phyloP scores from a whole-genome alignment of 768 basidiomycete species.

The Termitomyces sp. region DNA sequence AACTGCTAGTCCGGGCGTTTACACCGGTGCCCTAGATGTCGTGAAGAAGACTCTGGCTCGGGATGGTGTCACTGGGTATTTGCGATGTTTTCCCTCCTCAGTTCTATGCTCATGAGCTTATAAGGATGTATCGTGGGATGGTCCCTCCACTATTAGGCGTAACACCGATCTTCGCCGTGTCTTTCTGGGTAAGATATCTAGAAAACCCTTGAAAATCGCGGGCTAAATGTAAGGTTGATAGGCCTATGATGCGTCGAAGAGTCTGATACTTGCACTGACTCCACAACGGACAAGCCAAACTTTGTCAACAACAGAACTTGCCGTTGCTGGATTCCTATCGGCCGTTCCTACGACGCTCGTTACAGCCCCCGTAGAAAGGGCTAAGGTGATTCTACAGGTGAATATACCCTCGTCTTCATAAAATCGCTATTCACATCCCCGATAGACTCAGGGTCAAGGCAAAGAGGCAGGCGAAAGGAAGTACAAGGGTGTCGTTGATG shows the following conservation, averaged over 20 bases:
- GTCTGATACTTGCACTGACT: constrained; percentile 73
- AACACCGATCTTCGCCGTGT: constrained; percentile 96
- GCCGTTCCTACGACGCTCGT: constrained; percentile 89
- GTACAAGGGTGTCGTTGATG: constrained; percentile 92
- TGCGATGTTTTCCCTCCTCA: neutral
- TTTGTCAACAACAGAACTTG: constrained; percentile 77
- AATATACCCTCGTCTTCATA: constrained; percentile 8
- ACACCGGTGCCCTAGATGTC: constrained; percentile 91
- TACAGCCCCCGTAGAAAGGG: constrained; percentile 94
- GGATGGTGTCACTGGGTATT: constrained; percentile 86
- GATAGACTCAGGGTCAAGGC: constrained; percentile 87
- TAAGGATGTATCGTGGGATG: constrained; percentile 86
- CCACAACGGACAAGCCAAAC: constrained; percentile 65
- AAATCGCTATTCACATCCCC: constrained; percentile 8
- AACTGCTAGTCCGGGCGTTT: constrained; percentile 84
- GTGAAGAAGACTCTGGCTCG: constrained; percentile 87
- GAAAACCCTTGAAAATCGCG: neutral
- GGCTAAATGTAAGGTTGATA: constrained; percentile 23
- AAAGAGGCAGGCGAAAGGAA: constrained; percentile 42
- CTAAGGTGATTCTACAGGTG: constrained; percentile 93
- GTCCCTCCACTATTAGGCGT: constrained; percentile 92
- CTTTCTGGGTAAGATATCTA: constrained; percentile 79
- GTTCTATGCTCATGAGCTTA: neutral
- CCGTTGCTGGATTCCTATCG: constrained; percentile 89
- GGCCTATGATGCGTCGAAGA: constrained; percentile 94